Base-by-base conservation (phyloP, 495 filamentous ascomycete species). In the Annulohypoxylon nitens region DNA sequence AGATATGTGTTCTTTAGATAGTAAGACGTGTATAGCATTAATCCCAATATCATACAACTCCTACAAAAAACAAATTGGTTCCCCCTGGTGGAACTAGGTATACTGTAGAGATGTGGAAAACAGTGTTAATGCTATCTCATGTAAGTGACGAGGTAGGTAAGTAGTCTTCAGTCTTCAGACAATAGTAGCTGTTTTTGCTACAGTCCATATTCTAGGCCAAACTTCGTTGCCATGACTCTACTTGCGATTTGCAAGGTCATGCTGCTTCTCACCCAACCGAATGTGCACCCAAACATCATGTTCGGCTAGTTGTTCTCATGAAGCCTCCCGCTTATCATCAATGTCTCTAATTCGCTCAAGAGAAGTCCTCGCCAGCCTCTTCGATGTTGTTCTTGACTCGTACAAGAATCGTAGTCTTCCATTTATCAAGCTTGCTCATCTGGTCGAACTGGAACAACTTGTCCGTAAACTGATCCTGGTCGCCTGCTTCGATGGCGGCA, bases 391-490 rank as follows among this genome's bases (percentile, higher is more conserved):
- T 90, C 88, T 97, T 97, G 75, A 97, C 85, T 76, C 90, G 87
- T 75, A 97, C 79, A 57, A 97, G 81, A 41, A 97, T 86, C 41
- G 91, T 93, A 63, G 92, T 97, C 90, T 97, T 95, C 95, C 95
- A 98, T 84, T 94, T 94, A 77, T 97, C 93, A 76, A 97, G 83
- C 83, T 93, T 93, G 82, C 91, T 95, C 84, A 97, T 86, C 84
- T 95, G 92, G 81, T 97, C 92, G 77, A 85, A 97, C 73, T 92
- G 88, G 82, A 91, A 95, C 59, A 97, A 83, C 82, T 93, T 94
- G 76, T 97, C 93, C 10, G 90, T 89, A 71, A 96, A 98, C 37
- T 81, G 84, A 64, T 97, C 94, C 80, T 90, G 90, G 76, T 97
- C 91, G 16, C 89, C 89, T 12, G 83, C 80, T 61, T 95, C 90